Evolutionary conservation across 1,284 basidiomycete genomes (phyloP), one percentile per base, ranked within the genome.

Genomic region (Phenoliferia sp.): DNA sequence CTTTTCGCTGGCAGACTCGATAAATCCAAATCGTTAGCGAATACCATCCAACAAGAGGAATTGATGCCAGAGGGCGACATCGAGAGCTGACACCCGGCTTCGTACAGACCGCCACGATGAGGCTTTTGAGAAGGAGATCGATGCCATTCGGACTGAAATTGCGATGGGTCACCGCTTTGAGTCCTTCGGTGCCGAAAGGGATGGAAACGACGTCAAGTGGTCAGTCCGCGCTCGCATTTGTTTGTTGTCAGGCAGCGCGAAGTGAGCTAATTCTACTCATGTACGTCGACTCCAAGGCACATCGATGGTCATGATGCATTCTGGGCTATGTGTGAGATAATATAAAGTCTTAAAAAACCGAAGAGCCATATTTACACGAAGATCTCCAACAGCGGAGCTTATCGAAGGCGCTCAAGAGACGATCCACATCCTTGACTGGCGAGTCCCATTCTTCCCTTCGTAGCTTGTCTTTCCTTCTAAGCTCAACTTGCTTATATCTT

Each of bases 201-300:
- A 80, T 2, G 82, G 85, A 19, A 94, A 94, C 78, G 82, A 84
- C 59, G 88, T 91, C 59, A 96, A 95, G 80, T 96, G 90, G 91
- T 89, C 32, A 22, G 63, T 36, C 17, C 22, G 6, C 9, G 19
- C 4, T 1, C 16, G 22, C 28, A 33, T 36, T 35, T 10, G 0
- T 3, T 33, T 9, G 1, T 3, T 17, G 19, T 7, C 19, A 10
- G 28, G 22, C 19, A 10, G 35, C 15, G 6, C 44, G 17, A 26
- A 19, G 6, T 4, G 39, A 28, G 26, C 19, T 57, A 12, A n/a
- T 36, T n/a, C 57, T 32, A 19, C 2, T 22, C 28, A 6, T 2
- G 55, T 33, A 22, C n/a, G n/a, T n/a, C n/a, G n/a, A n/a, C 3
- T 3, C 22, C 26, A n/a, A 48, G 48, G 56, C 60, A 65, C 31